Base-by-base conservation (phyloP, 352 stramenopile species). In the Aphanomyces euteiches region DNA sequence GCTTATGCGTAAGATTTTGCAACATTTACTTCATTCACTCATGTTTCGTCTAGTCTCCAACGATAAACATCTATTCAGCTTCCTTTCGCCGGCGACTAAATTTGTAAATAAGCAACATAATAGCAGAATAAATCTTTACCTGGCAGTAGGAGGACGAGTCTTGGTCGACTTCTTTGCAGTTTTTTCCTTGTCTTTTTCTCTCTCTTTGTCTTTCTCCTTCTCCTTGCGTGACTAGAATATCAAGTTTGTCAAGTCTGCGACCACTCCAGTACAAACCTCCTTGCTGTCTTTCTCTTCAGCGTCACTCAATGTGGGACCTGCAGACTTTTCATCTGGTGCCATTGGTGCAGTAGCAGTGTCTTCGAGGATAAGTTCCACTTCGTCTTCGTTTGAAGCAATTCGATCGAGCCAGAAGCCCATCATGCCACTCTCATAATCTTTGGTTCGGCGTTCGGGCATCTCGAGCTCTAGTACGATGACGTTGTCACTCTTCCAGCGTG, bases 381-480 rank as follows among this genome's bases (percentile, higher is more conserved):
- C 79, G 6, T 86, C 79, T 19, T 87, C 78, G 21, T 72, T 78
- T 53, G 77, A 72, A 40, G 75, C 77, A 0, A 86, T 70, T 12
- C 79, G 78, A 17, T 87, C 81, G 36, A 90, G 76, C 79, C 75
- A 92, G 61, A 83, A 89, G 61, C 85, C 85, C 81, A 89, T 90
- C 37, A 73, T 83, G 13, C 81, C 78, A 47, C 82, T 75, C 50
- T 94, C 83, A 71, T 92, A 90, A 73, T 94, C 88, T 34, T 88
- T 79, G 1, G 88, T 95, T 34, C 80, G 85, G 5, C 84, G 82
- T 65, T 92, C 82, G 5, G 89, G 83, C 80, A 96, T 92, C 36
- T 96, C 90, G 74, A 98, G 82, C 36, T 98, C 92, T 6, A 97
- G 74, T 45, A 89, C 79, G 43, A 96, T 80, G 7, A 98, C 84